These are phyloP conservation scores for Paramyrothecium roridum DNA, from an alignment of 2,329 filamentous ascomycete genomes.

Conservation along the genomic window DNA sequence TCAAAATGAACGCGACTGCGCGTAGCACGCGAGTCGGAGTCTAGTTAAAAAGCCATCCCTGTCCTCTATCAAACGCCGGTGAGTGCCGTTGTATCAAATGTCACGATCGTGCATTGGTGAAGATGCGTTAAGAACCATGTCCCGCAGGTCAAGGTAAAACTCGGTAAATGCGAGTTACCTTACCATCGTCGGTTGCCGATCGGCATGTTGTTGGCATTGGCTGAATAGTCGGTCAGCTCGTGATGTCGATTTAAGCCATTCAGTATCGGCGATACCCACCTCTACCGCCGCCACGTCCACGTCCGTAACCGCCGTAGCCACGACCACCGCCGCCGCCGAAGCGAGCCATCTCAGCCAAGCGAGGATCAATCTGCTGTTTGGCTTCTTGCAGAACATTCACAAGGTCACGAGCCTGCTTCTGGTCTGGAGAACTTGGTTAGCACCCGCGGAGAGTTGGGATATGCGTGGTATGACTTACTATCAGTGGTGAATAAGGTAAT, in stretches of 20 bases:
- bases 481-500: constrained; percentile 99
- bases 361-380: constrained; percentile 96
- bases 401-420: constrained; percentile 95
- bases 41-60: constrained; percentile 17
- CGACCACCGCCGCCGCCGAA: constrained; percentile 80
- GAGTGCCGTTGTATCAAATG: constrained; percentile 11
- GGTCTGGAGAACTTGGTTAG: constrained; percentile 57
- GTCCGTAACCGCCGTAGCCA: constrained; percentile 69
- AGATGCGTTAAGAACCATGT: background rate
- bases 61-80: constrained; percentile 28
- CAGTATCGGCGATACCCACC: constrained; percentile 39
- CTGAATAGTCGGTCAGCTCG: constrained; percentile 33
- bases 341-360: constrained; percentile 91
- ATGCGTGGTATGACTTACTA: constrained; percentile 63
- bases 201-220: constrained; percentile 49
- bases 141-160: background rate
- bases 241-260: constrained; percentile 23
- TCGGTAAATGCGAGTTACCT: constrained; percentile 12
- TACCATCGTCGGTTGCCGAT: constrained; percentile 51
- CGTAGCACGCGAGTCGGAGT: constrained; percentile 7
- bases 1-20: background rate
- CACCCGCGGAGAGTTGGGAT: background rate
- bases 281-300: constrained; percentile 54
- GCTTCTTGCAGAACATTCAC: constrained; percentile 90
- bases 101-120: background rate